Conservation (phyloP, 768 basidiomycete genomes). For the Cystofilobasidium capitatum region DNA sequence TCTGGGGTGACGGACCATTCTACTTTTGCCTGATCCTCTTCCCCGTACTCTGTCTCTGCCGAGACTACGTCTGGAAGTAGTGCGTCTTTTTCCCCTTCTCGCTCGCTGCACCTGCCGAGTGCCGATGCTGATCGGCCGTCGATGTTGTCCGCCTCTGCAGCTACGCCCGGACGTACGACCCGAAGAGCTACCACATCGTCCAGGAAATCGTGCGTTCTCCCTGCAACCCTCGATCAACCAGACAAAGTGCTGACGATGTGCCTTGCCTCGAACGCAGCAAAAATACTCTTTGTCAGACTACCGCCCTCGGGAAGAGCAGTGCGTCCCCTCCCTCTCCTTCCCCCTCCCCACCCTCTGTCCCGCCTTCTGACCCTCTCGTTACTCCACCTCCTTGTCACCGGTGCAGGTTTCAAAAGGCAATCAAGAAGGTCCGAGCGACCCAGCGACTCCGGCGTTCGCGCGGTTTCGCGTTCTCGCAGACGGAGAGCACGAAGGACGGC, state of each 20-base stretch:
- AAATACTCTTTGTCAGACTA: constrained; percentile 45
- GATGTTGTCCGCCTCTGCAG: constrained; percentile 41
- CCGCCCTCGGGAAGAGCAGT: constrained; percentile 95
- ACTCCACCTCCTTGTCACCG: constrained; percentile 36
- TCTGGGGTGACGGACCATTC: constrained; percentile 82
- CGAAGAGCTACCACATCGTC: constrained; percentile 91
- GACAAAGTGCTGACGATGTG: constrained; percentile 51
- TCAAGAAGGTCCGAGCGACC: constrained; percentile 98
- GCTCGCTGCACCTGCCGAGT: background rate
- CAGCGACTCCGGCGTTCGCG: constrained; percentile 93
- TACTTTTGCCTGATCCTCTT: constrained; percentile 79
- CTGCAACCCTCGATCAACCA: constrained; percentile 31
- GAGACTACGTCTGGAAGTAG: constrained; percentile 98
- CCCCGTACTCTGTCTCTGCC: constrained; percentile 69
- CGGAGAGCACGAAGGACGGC: constrained; percentile 57
- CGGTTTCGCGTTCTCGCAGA: constrained; percentile 97
- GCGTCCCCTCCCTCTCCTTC: background rate
- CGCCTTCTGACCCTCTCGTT: background rate
- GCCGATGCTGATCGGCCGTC: background rate
- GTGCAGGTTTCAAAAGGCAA: constrained; percentile 87
- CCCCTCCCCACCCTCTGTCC: constrained; percentile 36
- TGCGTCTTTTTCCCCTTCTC: constrained; percentile 43
- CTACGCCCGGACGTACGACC: constrained; percentile 80
- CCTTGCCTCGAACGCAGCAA: background rate
- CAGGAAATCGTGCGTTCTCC: constrained; percentile 60